Conservation (phyloP, 1,139 yeast genomes). For the Yarrowia galli region DNA sequence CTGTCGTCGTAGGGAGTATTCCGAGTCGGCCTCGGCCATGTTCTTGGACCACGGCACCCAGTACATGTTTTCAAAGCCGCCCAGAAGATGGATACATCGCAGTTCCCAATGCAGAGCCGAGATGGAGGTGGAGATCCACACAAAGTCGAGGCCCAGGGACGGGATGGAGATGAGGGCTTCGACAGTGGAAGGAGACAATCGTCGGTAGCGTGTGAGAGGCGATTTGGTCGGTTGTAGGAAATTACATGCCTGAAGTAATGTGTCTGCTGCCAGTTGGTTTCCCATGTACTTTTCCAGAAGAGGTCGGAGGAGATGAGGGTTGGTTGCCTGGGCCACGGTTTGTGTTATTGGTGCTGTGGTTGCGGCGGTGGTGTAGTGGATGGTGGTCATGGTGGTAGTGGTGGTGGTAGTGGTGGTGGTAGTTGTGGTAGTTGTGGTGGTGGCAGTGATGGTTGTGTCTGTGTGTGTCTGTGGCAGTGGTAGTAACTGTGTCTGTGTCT, state of each 20-base stretch:
- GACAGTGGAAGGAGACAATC: conserved; percentile 37
- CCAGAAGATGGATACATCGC: conserved; percentile 44
- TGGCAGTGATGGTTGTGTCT: background rate
- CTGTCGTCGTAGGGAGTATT: conserved; percentile 40
- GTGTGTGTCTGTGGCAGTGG: background rate
- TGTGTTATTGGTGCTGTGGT: background rate
- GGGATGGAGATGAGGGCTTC: conserved; percentile 43
- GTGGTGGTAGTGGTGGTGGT: background rate
- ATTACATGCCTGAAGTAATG: conserved; percentile 41
- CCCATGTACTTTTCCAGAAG: conserved; percentile 20
- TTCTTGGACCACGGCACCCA: conserved; percentile 46
- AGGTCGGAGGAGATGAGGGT: conserved; percentile 9
- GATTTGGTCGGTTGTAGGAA: conserved; percentile 4
- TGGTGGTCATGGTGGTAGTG: background rate
- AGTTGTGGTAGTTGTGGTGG: background rate
- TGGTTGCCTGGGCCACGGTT: background rate
- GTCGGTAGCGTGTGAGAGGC: conserved; percentile 23
- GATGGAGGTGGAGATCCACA: conserved; percentile 47
- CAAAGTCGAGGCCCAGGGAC: conserved; percentile 43
- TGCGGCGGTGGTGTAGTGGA: background rate
- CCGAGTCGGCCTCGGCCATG: conserved; percentile 44
- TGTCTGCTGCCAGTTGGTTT: conserved; percentile 7
- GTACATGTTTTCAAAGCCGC: conserved; percentile 47
- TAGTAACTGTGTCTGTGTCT: too few species aligned
- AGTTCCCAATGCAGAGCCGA: conserved; percentile 43